Evolutionary conservation across 345 rosid species (phyloP).

Genomic region (Erucastrum elatum): DNA sequence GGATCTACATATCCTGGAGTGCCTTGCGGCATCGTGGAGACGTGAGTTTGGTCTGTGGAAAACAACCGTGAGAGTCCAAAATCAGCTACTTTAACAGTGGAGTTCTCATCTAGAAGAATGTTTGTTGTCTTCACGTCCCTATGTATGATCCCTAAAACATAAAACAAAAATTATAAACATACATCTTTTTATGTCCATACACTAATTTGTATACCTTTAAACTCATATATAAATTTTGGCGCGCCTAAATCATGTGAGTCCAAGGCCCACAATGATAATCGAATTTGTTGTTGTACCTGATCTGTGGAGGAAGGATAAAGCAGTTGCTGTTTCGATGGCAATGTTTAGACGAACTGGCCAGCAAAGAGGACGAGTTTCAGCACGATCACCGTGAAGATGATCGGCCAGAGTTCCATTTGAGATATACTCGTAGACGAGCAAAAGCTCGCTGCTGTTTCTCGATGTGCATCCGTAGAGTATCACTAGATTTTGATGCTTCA

Average conservation of each 20-base stretch:
- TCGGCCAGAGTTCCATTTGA: slow-evolving; percentile 91
- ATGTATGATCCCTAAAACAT: slow-evolving; percentile 52
- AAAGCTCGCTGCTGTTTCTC: slow-evolving; percentile 68
- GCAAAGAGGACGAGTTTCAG: slow-evolving; percentile 49
- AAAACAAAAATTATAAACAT: no score
- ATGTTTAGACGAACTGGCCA: slow-evolving; percentile 73
- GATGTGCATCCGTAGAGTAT: slow-evolving; percentile 78
- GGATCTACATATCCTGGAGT: slow-evolving; percentile 97
- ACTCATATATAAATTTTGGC: no score
- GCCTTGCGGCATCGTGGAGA: slow-evolving; percentile 94
- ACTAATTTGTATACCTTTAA: no score
- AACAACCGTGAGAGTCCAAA: slow-evolving; percentile 85
- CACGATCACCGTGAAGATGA: slow-evolving; percentile 66
- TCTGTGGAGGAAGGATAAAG: slow-evolving; percentile 63
- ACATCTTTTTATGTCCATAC: no score
- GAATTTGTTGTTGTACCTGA: slow-evolving; percentile 29
- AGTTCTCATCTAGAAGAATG: slow-evolving; percentile 65
- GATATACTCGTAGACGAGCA: slow-evolving; percentile 81
- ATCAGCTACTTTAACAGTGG: slow-evolving; percentile 85
- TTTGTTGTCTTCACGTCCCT: slow-evolving; percentile 88
- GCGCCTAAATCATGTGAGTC: no score
- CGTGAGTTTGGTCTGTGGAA: slow-evolving; percentile 71
- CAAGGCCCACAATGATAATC: no score
- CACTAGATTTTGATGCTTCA: slow-evolving; percentile 73
- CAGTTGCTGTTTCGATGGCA: slow-evolving; percentile 78